Percentiles rank a stretch among this genome's conserved stretches.
Conservation (phyloP, 179 eudicot genomes). For the Kewa caespitosa region DNA sequence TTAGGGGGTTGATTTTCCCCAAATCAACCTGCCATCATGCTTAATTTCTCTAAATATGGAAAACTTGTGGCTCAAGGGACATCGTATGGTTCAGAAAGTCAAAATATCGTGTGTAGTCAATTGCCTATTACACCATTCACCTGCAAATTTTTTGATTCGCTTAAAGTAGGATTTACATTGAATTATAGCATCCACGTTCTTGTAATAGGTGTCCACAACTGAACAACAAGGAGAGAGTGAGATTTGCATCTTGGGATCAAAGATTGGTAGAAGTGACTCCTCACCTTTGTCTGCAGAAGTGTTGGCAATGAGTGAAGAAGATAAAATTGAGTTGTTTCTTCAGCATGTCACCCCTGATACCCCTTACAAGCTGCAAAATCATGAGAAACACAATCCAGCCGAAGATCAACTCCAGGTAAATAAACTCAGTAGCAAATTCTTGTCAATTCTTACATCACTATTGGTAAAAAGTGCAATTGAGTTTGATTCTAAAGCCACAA, state of each 20-base stretch:
- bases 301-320: slow-evolving; percentile 18
- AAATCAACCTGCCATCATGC: not conserved
- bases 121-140: not conserved
- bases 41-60: not conserved
- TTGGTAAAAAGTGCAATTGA: slow-evolving; percentile 16
- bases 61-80: not conserved
- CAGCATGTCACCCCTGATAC: slow-evolving; percentile 6
- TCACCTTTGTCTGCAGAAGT: slow-evolving; percentile 16
- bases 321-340: slow-evolving; percentile 13
- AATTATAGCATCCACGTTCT: slow-evolving; percentile 7
- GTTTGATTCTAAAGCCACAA: slow-evolving; percentile 7
- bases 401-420: slow-evolving; percentile 12
- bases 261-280: slow-evolving; percentile 14
- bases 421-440: slow-evolving; percentile 7
- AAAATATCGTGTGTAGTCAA: not conserved
- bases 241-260: slow-evolving; percentile 15
- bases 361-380: slow-evolving; percentile 13
- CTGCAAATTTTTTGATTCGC: not conserved
- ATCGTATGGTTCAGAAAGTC: not conserved
- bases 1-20: not conserved
- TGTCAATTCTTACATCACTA: slow-evolving; percentile 13
- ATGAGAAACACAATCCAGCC: slow-evolving; percentile 4
- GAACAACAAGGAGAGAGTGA: slow-evolving; percentile 17
- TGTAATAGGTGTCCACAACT: slow-evolving; percentile 20
- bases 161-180: not conserved